Evolutionary conservation across 208 protist genomes (phyloP).

Genomic region (Leishmania lainsoni): DNA sequence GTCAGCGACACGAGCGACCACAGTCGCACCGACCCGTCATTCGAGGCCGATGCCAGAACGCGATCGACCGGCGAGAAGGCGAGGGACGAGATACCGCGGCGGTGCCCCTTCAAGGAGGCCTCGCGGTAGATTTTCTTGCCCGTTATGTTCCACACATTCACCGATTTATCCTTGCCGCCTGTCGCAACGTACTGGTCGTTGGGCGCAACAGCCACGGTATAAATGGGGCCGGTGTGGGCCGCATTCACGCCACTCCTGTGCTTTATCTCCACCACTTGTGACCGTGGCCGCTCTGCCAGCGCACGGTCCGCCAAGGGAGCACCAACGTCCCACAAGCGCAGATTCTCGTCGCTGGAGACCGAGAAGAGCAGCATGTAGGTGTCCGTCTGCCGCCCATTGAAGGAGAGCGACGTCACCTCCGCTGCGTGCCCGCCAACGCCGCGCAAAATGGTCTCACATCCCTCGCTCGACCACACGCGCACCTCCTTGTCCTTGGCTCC

Average conservation of each 20-base stretch:
- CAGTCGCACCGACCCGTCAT: constrained; percentile 86
- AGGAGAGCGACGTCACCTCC: constrained; percentile 78
- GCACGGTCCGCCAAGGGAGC: constrained; percentile 28
- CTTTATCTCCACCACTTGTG: constrained; percentile 25
- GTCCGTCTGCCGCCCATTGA: constrained; percentile 71
- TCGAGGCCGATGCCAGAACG: constrained; percentile 83
- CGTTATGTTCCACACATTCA: constrained; percentile 80
- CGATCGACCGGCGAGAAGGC: constrained; percentile 85
- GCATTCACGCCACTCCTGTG: constrained; percentile 72
- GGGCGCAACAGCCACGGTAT: constrained; percentile 75
- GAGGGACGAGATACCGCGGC: constrained; percentile 75
- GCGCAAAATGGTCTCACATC: constrained; percentile 65
- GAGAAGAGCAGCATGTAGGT: constrained; percentile 79
- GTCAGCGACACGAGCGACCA: constrained; percentile 87
- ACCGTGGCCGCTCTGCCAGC: background rate
- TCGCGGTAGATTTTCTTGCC: constrained; percentile 85
- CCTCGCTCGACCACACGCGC: constrained; percentile 83
- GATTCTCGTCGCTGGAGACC: constrained; percentile 75
- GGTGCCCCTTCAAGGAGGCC: constrained; percentile 80
- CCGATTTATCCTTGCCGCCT: constrained; percentile 87
- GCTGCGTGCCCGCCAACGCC: constrained; percentile 71
- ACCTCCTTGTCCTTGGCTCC: constrained; percentile 84
- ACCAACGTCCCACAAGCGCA: constrained; percentile 87
- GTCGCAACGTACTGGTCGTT: constrained; percentile 92
- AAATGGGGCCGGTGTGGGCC: constrained; percentile 82